Evolutionary conservation across 345 rosid genomes (phyloP).

Genomic region (Arabis hirsuta): DNA sequence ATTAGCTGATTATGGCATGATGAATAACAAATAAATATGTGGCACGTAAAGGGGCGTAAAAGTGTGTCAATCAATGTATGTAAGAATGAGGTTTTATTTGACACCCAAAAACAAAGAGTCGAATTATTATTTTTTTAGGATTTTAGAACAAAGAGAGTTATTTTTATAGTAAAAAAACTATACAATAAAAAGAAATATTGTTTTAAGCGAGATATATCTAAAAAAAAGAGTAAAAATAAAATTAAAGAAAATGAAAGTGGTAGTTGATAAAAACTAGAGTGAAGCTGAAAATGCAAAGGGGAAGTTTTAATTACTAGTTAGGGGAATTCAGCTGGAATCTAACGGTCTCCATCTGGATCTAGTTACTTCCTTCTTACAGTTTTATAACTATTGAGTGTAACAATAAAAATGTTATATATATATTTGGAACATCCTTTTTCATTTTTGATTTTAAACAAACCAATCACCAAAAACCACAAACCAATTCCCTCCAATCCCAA

Average conservation of each 20-base stretch:
- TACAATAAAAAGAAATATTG: not conserved
- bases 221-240: too few species aligned
- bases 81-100: too few species aligned
- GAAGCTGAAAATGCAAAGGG: constrained; percentile 48
- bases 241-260: not conserved
- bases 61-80: not conserved
- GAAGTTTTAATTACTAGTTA: constrained; percentile 45
- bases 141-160: too few species aligned
- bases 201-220: too few species aligned
- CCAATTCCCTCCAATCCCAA: constrained; percentile 44
- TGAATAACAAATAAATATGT: not conserved
- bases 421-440: constrained; percentile 11
- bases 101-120: too few species aligned
- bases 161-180: not conserved
- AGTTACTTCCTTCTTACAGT: constrained; percentile 37
- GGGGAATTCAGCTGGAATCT: constrained; percentile 74
- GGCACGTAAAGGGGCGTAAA: constrained; percentile 10
- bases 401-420: not conserved
- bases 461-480: constrained; percentile 37
- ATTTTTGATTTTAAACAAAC: constrained; percentile 25
- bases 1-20: not conserved
- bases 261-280: constrained; percentile 46
- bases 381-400: constrained; percentile 27
- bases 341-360: constrained; percentile 52
- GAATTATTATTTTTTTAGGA: too few species aligned